Percentiles rank a stretch among this genome's conserved stretches.
These are phyloP conservation scores for Fusarium sacchari DNA, from an alignment of 2,329 filamentous ascomycete genomes.

Conservation along the genomic window DNA sequence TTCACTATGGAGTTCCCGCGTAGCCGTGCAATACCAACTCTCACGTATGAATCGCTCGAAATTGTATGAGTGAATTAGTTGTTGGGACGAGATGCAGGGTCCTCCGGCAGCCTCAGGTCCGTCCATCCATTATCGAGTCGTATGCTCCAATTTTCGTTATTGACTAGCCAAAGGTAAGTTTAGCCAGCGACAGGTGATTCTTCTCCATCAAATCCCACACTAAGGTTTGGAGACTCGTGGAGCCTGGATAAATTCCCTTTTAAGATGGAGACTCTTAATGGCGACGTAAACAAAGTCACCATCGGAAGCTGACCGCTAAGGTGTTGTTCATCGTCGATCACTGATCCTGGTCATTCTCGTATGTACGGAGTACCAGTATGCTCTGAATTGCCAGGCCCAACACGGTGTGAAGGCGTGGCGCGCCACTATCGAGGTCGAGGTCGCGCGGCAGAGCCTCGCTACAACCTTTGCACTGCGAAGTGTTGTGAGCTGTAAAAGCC, in stretches of 20 bases:
- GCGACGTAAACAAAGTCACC: conserved; percentile 7
- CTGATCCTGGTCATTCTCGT: conserved; percentile 27
- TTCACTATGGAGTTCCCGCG: not conserved
- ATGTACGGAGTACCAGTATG: too few species aligned
- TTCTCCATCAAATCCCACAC: conserved; percentile 28
- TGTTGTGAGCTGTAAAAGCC: conserved; percentile 25
- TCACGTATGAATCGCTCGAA: conserved; percentile 1
- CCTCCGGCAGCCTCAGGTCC: conserved; percentile 36
- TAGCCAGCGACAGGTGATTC: conserved; percentile 26
- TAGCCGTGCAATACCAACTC: conserved; percentile 13
- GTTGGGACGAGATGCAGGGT: conserved; percentile 38
- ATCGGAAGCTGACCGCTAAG: conserved; percentile 37
- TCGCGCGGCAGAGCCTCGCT: conserved; percentile 6
- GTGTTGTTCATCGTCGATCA: conserved; percentile 32
- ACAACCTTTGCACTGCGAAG: conserved; percentile 21
- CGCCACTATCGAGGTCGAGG: conserved; percentile 25
- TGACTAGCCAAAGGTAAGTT: conserved; percentile 3
- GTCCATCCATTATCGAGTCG: conserved; percentile 20
- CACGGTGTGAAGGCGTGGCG: conserved; percentile 25
- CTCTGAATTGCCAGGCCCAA: not conserved
- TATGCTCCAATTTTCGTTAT: conserved; percentile 27
- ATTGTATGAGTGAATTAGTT: conserved; percentile 47
- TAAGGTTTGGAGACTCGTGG: conserved; percentile 30
- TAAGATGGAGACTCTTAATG: conserved; percentile 14
- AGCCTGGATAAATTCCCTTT: conserved; percentile 25